Base-by-base conservation (phyloP, 345 rosid species). In the Eucalyptus tenuipes region DNA sequence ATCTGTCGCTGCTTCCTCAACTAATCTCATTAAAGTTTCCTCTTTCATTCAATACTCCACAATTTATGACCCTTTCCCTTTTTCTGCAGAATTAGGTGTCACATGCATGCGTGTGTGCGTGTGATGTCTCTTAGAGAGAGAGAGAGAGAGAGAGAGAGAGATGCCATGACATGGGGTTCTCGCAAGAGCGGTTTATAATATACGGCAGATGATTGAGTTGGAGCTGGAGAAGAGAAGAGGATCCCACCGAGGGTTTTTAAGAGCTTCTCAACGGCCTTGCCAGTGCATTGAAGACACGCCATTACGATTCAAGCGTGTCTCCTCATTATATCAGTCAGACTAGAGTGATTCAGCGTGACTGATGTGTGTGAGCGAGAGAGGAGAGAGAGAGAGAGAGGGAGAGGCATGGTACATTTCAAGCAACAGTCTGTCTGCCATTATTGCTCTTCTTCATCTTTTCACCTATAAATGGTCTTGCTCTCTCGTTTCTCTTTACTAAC, bases 1-100 rank as follows among this genome's bases (percentile, higher is more conserved):
- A 75, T 50, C 57, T 66, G 61, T 85, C 79, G 49, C 31, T 47
- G n/a, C 86, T 40, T 94, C 92, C 96, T 94, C 98, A 97, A 94
- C 99, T 89, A 94, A 95, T 93, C 93, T n/a, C 96, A 95, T 95
- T 97, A 86, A 96, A 53, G 84, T 42, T 86, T 88, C 94, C 93
- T 93, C 88, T 90, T 89, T 90, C 92, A 92, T 92, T 95, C 87
- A 91, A 93, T 93, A 94, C 96, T 89, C 87, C 75, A 13, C 88
- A 92, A 91, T 94, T 94, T 88, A 91, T 64, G 93, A 40, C 89
- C 81, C 90, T 87, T 88, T 87, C 33, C 88, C 86, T 85, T 91
- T 88, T 90, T 88, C 95, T 93, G 95, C 94, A 94, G 91, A 92
- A 92, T 92, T 94, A 95, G 96, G 96, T 94, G 93, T 82, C 89